Evolutionary conservation across 306 rosid genomes (phyloP).

Genomic region (Cucumis hystrix): DNA sequence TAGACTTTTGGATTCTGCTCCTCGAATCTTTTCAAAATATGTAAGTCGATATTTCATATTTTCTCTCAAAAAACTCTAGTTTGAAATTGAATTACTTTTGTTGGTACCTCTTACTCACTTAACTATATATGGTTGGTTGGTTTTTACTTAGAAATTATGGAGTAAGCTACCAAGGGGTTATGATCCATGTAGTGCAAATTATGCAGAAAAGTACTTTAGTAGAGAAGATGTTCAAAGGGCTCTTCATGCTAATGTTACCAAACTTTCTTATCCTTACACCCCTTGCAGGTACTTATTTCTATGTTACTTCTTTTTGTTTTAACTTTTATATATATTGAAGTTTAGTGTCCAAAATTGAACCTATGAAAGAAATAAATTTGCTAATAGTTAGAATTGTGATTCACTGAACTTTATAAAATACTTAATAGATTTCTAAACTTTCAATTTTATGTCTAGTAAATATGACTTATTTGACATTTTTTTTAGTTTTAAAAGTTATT

Average conservation of each 20-base stretch:
- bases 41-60: constrained; percentile 10
- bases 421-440: too few relatives aligned
- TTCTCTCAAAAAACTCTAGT: background rate
- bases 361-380: too few relatives aligned
- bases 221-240: constrained; percentile 50
- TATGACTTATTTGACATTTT: too few relatives aligned
- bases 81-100: too few relatives aligned
- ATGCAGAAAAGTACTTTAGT: constrained; percentile 29
- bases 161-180: constrained; percentile 37
- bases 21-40: constrained; percentile 30
- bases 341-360: too few relatives aligned
- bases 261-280: constrained; percentile 34
- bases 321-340: background rate
- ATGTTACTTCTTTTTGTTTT: background rate
- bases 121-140: too few relatives aligned
- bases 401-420: too few relatives aligned
- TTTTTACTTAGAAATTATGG: constrained; percentile 28
- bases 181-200: constrained; percentile 42
- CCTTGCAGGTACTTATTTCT: constrained; percentile 37
- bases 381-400: too few relatives aligned
- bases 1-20: constrained; percentile 17
- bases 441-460: too few relatives aligned
- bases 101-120: too few relatives aligned
- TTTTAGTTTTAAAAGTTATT: too few relatives aligned
- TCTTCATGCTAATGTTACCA: constrained; percentile 48